Conservation (phyloP, 352 stramenopile genomes). For the Globisporangium yorkense region DNA sequence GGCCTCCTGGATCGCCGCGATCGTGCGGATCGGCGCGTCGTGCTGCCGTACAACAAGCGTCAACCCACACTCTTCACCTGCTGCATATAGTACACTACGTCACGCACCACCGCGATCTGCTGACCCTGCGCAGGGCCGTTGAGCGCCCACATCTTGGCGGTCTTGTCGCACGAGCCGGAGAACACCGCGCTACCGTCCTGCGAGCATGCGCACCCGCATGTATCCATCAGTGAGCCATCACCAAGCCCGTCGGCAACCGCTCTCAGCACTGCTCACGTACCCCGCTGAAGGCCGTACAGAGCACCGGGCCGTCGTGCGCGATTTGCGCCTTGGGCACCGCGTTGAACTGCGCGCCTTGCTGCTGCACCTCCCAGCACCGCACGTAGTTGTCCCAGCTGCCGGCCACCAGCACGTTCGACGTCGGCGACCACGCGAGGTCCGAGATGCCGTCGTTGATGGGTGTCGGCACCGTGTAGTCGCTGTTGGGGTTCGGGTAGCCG, state of each 20-base stretch:
- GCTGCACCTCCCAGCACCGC: conserved; percentile 81
- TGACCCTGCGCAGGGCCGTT: conserved; percentile 65
- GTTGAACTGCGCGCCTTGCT: conserved; percentile 65
- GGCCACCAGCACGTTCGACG: conserved; percentile 64
- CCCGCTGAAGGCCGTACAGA: conserved; percentile 89
- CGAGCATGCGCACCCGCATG: conserved; percentile 4
- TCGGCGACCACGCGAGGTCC: conserved; percentile 72
- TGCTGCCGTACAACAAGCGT: conserved; percentile 54
- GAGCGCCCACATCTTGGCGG: conserved; percentile 93
- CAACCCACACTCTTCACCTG: background rate
- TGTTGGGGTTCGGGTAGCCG: conserved; percentile 68
- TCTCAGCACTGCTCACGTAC: conserved; percentile 18
- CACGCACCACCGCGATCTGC: conserved; percentile 69
- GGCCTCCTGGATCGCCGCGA: conserved; percentile 75
- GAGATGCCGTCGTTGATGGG: conserved; percentile 66
- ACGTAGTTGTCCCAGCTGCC: conserved; percentile 83
- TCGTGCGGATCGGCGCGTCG: conserved; percentile 88
- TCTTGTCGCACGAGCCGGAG: conserved; percentile 91
- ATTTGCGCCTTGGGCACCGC: conserved; percentile 78
- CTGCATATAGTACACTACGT: background rate
- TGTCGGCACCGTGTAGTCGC: conserved; percentile 69
- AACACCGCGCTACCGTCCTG: conserved; percentile 93
- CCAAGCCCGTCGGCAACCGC: background rate
- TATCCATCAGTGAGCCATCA: background rate
- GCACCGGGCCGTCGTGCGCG: conserved; percentile 86